phyloP scores from a whole-genome alignment of 192 early-diverging fungal species.

The Entrophospora sp. region DNA sequence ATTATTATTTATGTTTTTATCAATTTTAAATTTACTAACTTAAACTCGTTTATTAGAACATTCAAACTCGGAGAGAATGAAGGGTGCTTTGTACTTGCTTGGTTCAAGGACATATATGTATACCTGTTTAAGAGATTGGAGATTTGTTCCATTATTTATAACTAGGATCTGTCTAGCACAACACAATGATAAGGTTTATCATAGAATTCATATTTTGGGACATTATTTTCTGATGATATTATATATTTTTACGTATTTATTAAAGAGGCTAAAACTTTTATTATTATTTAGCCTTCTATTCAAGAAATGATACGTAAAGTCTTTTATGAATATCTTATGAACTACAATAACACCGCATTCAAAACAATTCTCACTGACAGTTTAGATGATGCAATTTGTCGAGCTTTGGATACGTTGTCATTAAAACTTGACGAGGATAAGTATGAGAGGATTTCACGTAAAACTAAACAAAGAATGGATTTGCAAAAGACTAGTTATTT shows the following conservation, averaged over 20 bases:
- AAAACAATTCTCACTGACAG: slow-evolving; percentile 26
- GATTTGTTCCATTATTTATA: slow-evolving; percentile 45
- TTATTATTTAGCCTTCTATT: slow-evolving; percentile 38
- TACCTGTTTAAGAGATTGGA: slow-evolving; percentile 45
- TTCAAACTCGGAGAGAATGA: slow-evolving; percentile 50
- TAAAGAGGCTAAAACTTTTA: too few relatives aligned
- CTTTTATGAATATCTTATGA: slow-evolving; percentile 47
- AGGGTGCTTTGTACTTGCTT: slow-evolving; percentile 60
- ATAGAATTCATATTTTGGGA: too few relatives aligned
- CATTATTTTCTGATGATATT: too few relatives aligned
- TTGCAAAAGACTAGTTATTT: not conserved
- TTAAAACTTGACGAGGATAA: not conserved
- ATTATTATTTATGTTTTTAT: too few relatives aligned
- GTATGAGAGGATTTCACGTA: not conserved
- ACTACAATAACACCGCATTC: slow-evolving; percentile 40
- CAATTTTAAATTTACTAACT: too few relatives aligned
- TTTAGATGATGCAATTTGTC: slow-evolving; percentile 17
- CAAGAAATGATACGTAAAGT: slow-evolving; percentile 53
- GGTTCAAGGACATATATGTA: slow-evolving; percentile 38
- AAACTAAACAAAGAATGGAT: not conserved
- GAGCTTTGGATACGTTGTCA: not conserved
- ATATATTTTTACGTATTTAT: too few relatives aligned
- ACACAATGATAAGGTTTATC: slow-evolving; percentile 55
- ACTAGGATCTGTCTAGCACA: slow-evolving; percentile 43
- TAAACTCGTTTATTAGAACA: too few relatives aligned